Percentiles rank a stretch among this genome's conserved stretches.
phyloP scores from a whole-genome alignment of 192 early-diverging fungal genomes.

The Pilaira anomala region DNA sequence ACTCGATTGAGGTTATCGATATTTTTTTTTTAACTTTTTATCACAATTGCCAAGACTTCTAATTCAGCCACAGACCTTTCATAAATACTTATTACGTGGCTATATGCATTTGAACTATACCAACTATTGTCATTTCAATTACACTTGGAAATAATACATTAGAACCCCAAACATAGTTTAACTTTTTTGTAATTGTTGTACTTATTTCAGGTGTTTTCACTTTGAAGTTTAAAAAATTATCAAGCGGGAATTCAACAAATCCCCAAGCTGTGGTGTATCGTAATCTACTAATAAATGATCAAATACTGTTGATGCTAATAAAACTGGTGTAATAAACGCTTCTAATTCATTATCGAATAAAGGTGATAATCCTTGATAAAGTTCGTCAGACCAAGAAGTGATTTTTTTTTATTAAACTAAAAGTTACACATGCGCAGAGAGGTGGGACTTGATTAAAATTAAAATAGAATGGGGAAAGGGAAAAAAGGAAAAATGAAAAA shows the following conservation, averaged over 20 bases:
- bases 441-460: too few relatives aligned
- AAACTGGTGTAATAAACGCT: constrained; percentile 26
- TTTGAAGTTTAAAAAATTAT: constrained; percentile 16
- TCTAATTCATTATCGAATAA: constrained; percentile 12
- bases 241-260: constrained; percentile 36
- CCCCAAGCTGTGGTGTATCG: constrained; percentile 29
- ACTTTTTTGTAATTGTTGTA: constrained; percentile 4
- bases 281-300: neutral
- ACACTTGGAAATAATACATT: constrained; percentile 23
- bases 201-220: neutral
- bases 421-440: too few relatives aligned
- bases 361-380: constrained; percentile 21
- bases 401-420: too few relatives aligned
- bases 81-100: constrained; percentile 17
- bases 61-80: neutral
- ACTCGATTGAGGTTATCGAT: too few relatives aligned
- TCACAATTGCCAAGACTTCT: constrained; percentile 1
- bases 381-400: constrained; percentile 29
- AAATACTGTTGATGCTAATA: constrained; percentile 14
- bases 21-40: too few relatives aligned
- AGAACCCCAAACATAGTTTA: constrained; percentile 21
- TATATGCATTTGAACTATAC: neutral
- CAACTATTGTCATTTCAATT: constrained; percentile 27
- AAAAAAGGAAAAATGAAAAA: too few relatives aligned
- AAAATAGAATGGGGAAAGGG: too few relatives aligned